Percentiles rank a stretch among this genome's conserved stretches.
phyloP scores from a whole-genome alignment of 2,329 filamentous ascomycete genomes.

The Sordariomycetes sp. region DNA sequence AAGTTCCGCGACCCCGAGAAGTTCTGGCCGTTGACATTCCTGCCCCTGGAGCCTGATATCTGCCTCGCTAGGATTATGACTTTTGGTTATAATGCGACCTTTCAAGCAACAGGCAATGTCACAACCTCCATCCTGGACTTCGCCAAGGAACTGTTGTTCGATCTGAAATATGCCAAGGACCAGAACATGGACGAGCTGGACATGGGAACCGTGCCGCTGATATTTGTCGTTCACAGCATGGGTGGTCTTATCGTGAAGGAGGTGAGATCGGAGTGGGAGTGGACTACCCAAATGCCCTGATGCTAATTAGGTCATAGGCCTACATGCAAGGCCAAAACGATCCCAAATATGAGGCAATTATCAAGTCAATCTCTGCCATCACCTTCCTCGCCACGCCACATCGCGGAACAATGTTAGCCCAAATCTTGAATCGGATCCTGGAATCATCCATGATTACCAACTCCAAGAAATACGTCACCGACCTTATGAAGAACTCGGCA shows the following conservation, averaged over 20 bases:
- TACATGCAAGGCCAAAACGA: conserved; percentile 13
- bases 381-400: conserved; percentile 25
- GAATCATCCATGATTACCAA: conserved; percentile 7
- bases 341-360: conserved; percentile 2
- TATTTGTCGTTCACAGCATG: conserved; percentile 17
- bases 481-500: conserved; percentile 12
- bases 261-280: conserved; percentile 6
- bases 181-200: neutral
- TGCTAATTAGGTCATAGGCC: conserved; percentile 4
- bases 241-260: conserved; percentile 22
- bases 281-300: neutral
- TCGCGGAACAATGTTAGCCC: conserved; percentile 17
- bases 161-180: neutral
- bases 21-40: conserved; percentile 29
- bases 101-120: conserved; percentile 8
- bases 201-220: conserved; percentile 11
- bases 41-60: conserved; percentile 20
- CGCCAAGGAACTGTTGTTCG: conserved; percentile 14
- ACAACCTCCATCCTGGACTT: conserved; percentile 13
- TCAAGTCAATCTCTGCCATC: conserved; percentile 14
- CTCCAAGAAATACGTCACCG: conserved; percentile 12
- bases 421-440: conserved; percentile 16
- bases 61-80: conserved; percentile 15
- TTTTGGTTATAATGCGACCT: conserved; percentile 21
- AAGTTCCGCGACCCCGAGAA: conserved; percentile 15